These are phyloP conservation scores for Mycena olivaceomarginata DNA, from an alignment of 768 basidiomycete species.

Conservation along the genomic window DNA sequence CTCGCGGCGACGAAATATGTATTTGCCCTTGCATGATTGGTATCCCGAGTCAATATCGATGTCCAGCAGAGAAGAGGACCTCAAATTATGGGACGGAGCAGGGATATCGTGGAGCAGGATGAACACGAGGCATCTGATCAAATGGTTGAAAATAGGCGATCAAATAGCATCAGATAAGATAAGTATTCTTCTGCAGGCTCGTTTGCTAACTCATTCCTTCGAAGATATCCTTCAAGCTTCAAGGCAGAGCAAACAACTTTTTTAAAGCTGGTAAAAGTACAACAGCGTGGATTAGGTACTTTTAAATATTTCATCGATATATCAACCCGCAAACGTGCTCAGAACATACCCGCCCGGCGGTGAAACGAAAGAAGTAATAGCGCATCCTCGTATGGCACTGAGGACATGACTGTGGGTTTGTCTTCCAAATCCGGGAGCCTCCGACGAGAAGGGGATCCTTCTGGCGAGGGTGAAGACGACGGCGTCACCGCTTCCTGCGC, in stretches of 20 bases:
- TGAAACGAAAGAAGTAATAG: slow-evolving; percentile 85
- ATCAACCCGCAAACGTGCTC: background rate
- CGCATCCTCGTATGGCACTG: slow-evolving; percentile 84
- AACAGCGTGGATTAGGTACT: slow-evolving; percentile 24
- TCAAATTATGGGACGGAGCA: background rate
- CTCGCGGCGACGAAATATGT: slow-evolving; percentile 38
- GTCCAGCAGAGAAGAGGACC: background rate
- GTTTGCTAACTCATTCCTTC: no score
- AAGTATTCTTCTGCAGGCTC: background rate
- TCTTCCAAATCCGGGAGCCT: slow-evolving; percentile 69
- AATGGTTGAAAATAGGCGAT: slow-evolving; percentile 6
- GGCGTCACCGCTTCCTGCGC: slow-evolving; percentile 43
- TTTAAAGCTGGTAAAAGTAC: slow-evolving; percentile 10
- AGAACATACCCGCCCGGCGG: slow-evolving; percentile 57
- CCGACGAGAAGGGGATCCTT: slow-evolving; percentile 48
- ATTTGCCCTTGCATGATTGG: background rate
- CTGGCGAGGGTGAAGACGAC: slow-evolving; percentile 29
- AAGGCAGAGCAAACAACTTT: background rate
- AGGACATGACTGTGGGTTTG: slow-evolving; percentile 53
- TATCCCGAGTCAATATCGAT: background rate
- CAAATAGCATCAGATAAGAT: background rate
- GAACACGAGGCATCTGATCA: slow-evolving; percentile 16
- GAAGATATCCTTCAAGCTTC: no score
- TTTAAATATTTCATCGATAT: background rate
- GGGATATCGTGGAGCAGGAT: background rate